Percentiles rank a stretch among this genome's conserved stretches.
Conservation (phyloP, 805 yeast genomes). For the Metschnikowia lochheadii region DNA sequence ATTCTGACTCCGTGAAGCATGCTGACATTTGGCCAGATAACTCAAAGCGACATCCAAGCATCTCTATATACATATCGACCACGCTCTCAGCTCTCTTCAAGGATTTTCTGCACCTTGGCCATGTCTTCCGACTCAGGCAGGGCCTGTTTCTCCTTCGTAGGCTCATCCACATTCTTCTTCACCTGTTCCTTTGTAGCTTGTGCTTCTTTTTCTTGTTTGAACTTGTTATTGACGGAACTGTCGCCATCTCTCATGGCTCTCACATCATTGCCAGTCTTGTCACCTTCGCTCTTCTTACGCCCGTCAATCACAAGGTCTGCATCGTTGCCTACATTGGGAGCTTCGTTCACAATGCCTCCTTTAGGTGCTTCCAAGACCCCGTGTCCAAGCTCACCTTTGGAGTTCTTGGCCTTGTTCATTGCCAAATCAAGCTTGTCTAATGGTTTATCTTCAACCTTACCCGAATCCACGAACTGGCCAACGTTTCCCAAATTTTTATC, state of each 20-base stretch:
- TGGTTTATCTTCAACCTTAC: conserved; percentile 31
- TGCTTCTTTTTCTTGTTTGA: not conserved
- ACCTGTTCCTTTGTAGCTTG: not conserved
- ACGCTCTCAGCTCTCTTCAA: conserved; percentile 6
- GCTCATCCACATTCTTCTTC: not conserved
- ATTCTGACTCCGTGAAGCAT: not conserved
- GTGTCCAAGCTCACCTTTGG: conserved; percentile 36
- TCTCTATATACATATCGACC: conserved; percentile 1
- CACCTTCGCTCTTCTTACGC: conserved; percentile 6
- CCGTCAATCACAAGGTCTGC: conserved; percentile 25
- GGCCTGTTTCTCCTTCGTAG: not conserved
- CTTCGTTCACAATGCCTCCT: conserved; percentile 46
- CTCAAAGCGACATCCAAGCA: not conserved
- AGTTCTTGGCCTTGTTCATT: conserved; percentile 34
- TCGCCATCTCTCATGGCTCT: conserved; percentile 10
- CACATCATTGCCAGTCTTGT: conserved; percentile 9
- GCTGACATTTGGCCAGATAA: not conserved
- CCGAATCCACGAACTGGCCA: conserved; percentile 25
- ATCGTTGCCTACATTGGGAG: conserved; percentile 39
- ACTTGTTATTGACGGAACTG: not conserved
- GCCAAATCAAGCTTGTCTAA: conserved; percentile 34
- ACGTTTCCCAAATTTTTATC: conserved; percentile 24
- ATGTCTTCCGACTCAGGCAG: conserved; percentile 4
- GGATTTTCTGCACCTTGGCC: conserved; percentile 8
- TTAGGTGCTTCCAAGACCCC: conserved; percentile 43